These are phyloP conservation scores for Blepharisma stoltei DNA, from an alignment of 73 alveolate genomes.

Conservation along the genomic window DNA sequence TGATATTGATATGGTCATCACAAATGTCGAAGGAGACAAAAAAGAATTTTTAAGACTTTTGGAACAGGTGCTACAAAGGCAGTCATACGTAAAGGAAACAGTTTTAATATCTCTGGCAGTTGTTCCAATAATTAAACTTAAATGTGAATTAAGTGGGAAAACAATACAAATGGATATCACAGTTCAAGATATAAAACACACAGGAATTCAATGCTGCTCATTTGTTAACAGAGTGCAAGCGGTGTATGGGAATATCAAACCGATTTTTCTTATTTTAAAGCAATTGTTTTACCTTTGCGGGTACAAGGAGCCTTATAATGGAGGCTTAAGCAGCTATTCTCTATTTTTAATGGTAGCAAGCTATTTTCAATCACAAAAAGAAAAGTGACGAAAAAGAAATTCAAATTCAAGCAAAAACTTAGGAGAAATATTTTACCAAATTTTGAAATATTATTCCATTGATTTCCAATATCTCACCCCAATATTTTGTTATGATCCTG, in stretches of 20 bases:
- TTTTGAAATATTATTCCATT: conserved; percentile 21
- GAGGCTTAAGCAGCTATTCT: conserved; percentile 60
- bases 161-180: conserved; percentile 40
- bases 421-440: neutral
- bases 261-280: conserved; percentile 47
- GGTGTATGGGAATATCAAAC: conserved; percentile 35
- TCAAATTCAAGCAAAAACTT: neutral
- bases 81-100: conserved; percentile 37
- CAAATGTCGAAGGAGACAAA: conserved; percentile 29
- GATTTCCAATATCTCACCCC: neutral
- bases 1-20: conserved; percentile 76
- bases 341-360: conserved; percentile 51
- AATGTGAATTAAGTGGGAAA: conserved; percentile 21
- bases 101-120: conserved; percentile 34
- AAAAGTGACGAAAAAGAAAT: neutral
- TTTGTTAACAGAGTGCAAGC: conserved; percentile 32
- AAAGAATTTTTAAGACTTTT: conserved; percentile 24
- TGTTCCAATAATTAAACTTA: conserved; percentile 48
- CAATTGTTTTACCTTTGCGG: conserved; percentile 38
- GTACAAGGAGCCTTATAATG: conserved; percentile 51
- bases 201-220: conserved; percentile 38
- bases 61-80: conserved; percentile 25
- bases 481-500: neutral
- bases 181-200: conserved; percentile 39
- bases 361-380: conserved; percentile 25